phyloP scores from a whole-genome alignment of 2,329 filamentous ascomycete genomes.

The Parafenestella ontariensis region DNA sequence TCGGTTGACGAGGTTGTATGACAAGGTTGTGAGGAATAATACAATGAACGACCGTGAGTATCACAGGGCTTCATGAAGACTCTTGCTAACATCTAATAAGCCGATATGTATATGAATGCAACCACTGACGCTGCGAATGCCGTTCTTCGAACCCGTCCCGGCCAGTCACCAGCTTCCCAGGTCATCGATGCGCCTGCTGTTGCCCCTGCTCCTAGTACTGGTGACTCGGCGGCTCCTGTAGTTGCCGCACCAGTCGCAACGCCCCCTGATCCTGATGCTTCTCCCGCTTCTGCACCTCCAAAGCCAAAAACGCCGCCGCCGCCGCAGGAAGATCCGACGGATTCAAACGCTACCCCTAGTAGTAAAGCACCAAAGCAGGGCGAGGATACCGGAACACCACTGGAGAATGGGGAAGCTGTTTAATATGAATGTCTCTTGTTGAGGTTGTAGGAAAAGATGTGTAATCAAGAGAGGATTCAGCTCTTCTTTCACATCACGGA shows the following conservation, averaged over 20 bases:
- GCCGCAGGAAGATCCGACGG: neutral
- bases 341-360: neutral
- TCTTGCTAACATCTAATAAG: conserved; percentile 2
- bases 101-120: conserved; percentile 16
- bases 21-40: conserved; percentile 27
- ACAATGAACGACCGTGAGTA: conserved; percentile 30
- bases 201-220: conserved; percentile 2
- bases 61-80: neutral
- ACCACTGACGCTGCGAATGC: conserved; percentile 10
- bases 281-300: conserved; percentile 24
- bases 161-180: conserved; percentile 1
- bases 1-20: conserved; percentile 24
- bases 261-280: conserved; percentile 22
- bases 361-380: neutral
- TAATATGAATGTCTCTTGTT: too few species aligned
- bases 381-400: neutral
- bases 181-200: neutral
- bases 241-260: conserved; percentile 15
- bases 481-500: too few species aligned
- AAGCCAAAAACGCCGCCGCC: conserved; percentile 14
- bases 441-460: too few species aligned
- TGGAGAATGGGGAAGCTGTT: neutral
- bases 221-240: conserved; percentile 15
- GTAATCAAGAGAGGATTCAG: too few species aligned
- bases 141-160: conserved; percentile 11